Conservation (phyloP, 257 asterid genomes). For the Gentiana straminea region DNA sequence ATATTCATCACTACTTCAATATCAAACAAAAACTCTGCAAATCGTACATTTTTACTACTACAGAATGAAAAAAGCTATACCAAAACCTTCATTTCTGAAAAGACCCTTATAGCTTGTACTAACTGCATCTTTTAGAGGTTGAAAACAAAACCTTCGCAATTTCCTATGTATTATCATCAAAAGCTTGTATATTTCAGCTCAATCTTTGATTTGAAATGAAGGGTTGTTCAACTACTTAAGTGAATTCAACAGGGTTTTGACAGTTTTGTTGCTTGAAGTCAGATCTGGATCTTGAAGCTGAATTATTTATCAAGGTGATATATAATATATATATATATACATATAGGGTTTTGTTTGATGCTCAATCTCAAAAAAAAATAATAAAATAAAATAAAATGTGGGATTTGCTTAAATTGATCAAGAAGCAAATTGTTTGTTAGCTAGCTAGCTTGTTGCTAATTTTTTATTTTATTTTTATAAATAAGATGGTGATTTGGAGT, state of each 20-base stretch:
- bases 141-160: too few relatives aligned
- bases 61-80: too few relatives aligned
- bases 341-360: not conserved
- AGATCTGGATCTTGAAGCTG: not conserved
- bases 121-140: too few relatives aligned
- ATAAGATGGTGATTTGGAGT: not conserved
- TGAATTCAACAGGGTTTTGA: too few relatives aligned
- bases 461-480: not conserved
- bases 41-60: too few relatives aligned
- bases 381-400: too few relatives aligned
- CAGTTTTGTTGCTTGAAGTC: not conserved
- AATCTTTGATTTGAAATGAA: not conserved
- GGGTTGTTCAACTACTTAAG: not conserved
- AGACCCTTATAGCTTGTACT: too few relatives aligned
- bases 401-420: not conserved
- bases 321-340: not conserved
- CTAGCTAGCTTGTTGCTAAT: slow-evolving; percentile 4
- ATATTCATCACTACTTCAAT: too few relatives aligned
- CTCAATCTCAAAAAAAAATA: too few relatives aligned
- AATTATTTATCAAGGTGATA: not conserved
- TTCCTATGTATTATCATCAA: not conserved
- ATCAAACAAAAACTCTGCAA: too few relatives aligned
- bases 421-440: not conserved
- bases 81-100: too few relatives aligned
- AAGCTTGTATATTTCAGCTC: not conserved